Percentiles rank a stretch among this genome's conserved stretches.
Conservation (phyloP, 2,329 filamentous ascomycete genomes). For the Chrysoporthe deuterocubensis region DNA sequence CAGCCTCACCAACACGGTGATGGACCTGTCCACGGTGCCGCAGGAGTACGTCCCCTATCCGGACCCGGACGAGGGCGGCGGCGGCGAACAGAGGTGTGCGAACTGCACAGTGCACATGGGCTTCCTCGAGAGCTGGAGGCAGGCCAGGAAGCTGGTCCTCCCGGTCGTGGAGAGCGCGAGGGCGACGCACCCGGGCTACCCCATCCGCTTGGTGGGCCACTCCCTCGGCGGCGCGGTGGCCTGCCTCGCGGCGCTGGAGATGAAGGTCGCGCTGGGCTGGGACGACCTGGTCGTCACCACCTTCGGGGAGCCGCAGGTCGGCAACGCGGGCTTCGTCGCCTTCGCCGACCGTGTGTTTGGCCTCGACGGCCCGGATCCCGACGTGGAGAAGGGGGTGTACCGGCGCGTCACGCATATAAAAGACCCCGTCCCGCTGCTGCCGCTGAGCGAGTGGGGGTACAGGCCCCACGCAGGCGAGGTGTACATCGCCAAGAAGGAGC, state of each 20-base stretch:
- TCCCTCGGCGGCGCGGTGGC: conserved; percentile 93
- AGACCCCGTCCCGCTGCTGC: conserved; percentile 88
- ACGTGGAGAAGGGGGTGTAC: conserved; percentile 52
- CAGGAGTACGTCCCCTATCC: conserved; percentile 92
- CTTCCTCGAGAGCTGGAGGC: conserved; percentile 83
- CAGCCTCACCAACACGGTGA: conserved; percentile 86
- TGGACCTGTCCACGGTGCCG: conserved; percentile 86
- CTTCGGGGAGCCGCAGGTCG: conserved; percentile 82
- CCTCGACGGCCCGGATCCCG: conserved; percentile 38
- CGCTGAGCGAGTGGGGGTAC: conserved; percentile 87
- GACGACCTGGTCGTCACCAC: conserved; percentile 78
- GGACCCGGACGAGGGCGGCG: conserved; percentile 49
- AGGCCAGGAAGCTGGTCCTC: conserved; percentile 71
- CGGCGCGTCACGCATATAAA: conserved; percentile 82
- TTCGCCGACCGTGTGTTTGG: conserved; percentile 60
- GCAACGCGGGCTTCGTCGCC: conserved; percentile 59
- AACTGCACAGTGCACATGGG: conserved; percentile 94
- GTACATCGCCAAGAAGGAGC: conserved; percentile 72
- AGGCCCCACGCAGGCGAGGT: conserved; percentile 84
- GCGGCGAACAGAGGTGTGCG: conserved; percentile 57
- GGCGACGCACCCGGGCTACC: conserved; percentile 68
- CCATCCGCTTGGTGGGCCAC: conserved; percentile 82
- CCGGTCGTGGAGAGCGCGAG: conserved; percentile 65
- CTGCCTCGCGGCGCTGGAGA: conserved; percentile 81
- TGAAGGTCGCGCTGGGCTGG: conserved; percentile 74